Conservation (phyloP, 2,329 filamentous ascomycete species). For the Didymella sp. region DNA sequence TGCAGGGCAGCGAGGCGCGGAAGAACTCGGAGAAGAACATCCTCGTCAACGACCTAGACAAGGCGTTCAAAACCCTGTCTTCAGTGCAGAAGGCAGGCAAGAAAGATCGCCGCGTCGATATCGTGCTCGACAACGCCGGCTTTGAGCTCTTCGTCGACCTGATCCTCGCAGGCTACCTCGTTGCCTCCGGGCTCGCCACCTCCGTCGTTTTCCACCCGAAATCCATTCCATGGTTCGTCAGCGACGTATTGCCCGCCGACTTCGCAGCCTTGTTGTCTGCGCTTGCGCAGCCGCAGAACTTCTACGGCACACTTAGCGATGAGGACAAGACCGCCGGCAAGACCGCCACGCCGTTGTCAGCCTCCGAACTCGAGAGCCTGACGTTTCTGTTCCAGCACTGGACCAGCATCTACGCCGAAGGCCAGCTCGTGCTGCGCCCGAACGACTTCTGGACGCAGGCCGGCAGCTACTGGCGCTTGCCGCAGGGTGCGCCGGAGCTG, state of each 20-base stretch:
- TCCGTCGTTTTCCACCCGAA: slow-evolving; percentile 90
- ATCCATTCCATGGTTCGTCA: slow-evolving; percentile 97
- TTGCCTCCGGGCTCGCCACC: slow-evolving; percentile 84
- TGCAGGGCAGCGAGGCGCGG: slow-evolving; percentile 86
- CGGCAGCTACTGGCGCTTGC: slow-evolving; percentile 88
- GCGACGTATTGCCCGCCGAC: slow-evolving; percentile 87
- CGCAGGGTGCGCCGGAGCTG: slow-evolving; percentile 70
- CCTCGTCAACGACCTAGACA: slow-evolving; percentile 80
- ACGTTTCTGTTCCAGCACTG: slow-evolving; percentile 82
- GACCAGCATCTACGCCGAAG: slow-evolving; percentile 80
- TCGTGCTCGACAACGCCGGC: slow-evolving; percentile 95
- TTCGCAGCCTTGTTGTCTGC: slow-evolving; percentile 82
- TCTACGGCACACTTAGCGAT: slow-evolving; percentile 78
- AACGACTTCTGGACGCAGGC: slow-evolving; percentile 91
- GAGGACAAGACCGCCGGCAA: slow-evolving; percentile 65
- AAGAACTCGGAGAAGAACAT: slow-evolving; percentile 92
- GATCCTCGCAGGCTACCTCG: slow-evolving; percentile 86
- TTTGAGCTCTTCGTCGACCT: slow-evolving; percentile 98
- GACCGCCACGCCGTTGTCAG: slow-evolving; percentile 67
- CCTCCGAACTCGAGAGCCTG: slow-evolving; percentile 71
- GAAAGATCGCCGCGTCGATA: slow-evolving; percentile 79
- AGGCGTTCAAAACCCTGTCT: slow-evolving; percentile 73
- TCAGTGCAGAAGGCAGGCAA: slow-evolving; percentile 68
- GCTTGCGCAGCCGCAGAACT: slow-evolving; percentile 75
- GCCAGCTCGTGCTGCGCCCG: slow-evolving; percentile 80